Evolutionary conservation across 192 early-diverging fungal genomes (phyloP).

Genomic region (Funneliformis mosseae): DNA sequence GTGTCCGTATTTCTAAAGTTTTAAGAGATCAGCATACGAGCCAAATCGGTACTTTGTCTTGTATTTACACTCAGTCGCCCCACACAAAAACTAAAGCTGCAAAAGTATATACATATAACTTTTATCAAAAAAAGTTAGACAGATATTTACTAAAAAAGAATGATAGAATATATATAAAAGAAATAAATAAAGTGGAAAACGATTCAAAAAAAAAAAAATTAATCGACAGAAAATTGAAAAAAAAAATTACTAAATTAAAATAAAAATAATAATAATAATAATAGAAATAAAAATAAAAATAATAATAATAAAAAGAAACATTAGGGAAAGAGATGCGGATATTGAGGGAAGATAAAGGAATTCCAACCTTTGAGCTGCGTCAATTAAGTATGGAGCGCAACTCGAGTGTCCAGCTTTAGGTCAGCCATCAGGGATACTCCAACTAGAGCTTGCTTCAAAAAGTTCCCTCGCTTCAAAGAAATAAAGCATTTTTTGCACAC

Average conservation of each 20-base stretch:
- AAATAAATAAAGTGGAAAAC: neutral
- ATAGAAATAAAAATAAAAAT: constrained; percentile 1
- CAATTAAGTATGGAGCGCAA: constrained; percentile 35
- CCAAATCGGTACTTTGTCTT: constrained; percentile 10
- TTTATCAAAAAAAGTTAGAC: neutral
- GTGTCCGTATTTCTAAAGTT: neutral
- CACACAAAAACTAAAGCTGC: neutral
- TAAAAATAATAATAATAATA: neutral
- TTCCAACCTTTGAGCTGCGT: constrained; percentile 39
- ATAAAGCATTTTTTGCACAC: neutral
- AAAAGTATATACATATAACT: neutral
- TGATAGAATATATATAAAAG: neutral
- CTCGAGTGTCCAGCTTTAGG: constrained; percentile 29
- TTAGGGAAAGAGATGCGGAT: constrained; percentile 23
- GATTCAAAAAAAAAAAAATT: neutral
- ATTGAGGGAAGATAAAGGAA: constrained; percentile 33
- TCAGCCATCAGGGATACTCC: neutral
- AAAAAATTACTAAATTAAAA: neutral
- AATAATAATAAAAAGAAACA: constrained; percentile 21
- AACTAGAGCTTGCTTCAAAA: constrained; percentile 5
- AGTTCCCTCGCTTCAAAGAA: neutral
- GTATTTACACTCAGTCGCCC: neutral
- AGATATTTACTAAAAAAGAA: neutral
- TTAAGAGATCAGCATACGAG: constrained; percentile 26
- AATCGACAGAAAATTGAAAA: neutral